These are phyloP conservation scores for Albugo candida DNA, from an alignment of 352 stramenopile genomes.

Conservation along the genomic window DNA sequence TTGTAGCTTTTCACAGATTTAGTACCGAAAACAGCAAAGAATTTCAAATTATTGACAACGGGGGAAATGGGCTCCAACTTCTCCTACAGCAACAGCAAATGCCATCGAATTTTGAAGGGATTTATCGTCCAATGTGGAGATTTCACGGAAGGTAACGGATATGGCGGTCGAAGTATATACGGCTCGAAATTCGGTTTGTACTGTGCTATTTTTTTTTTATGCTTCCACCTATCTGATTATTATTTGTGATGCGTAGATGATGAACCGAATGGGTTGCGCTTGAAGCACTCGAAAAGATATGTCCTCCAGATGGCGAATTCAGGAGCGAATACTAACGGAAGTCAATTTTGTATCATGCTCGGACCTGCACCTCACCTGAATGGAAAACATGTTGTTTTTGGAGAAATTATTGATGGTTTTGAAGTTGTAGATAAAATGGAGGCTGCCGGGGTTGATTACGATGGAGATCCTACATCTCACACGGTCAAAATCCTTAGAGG, in stretches of 20 bases:
- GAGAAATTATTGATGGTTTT: constrained; percentile 69
- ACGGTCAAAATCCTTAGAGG: constrained; percentile 57
- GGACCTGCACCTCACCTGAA: constrained; percentile 47
- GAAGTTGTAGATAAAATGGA: constrained; percentile 74
- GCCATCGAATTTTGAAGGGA: constrained; percentile 95
- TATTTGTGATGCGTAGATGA: constrained; percentile 37
- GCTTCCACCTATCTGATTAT: neutral
- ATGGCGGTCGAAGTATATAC: constrained; percentile 94
- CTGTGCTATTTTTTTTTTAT: neutral
- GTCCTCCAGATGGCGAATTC: constrained; percentile 95
- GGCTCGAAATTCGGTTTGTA: constrained; percentile 82
- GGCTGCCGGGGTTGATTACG: constrained; percentile 26
- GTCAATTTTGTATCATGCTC: constrained; percentile 99
- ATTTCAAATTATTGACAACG: constrained; percentile 92
- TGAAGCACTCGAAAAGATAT: constrained; percentile 66
- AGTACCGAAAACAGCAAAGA: constrained; percentile 95
- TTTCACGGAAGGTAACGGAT: constrained; percentile 84
- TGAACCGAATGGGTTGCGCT: constrained; percentile 81
- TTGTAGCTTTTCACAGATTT: constrained; percentile 83
- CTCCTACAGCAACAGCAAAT: constrained; percentile 92
- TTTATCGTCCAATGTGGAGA: constrained; percentile 98
- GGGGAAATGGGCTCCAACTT: constrained; percentile 86
- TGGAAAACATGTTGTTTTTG: constrained; percentile 71
- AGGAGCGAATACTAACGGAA: constrained; percentile 94
- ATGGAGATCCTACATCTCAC: constrained; percentile 44